Conservation (phyloP, 139 green algal species). For the Closterium sp. region DNA sequence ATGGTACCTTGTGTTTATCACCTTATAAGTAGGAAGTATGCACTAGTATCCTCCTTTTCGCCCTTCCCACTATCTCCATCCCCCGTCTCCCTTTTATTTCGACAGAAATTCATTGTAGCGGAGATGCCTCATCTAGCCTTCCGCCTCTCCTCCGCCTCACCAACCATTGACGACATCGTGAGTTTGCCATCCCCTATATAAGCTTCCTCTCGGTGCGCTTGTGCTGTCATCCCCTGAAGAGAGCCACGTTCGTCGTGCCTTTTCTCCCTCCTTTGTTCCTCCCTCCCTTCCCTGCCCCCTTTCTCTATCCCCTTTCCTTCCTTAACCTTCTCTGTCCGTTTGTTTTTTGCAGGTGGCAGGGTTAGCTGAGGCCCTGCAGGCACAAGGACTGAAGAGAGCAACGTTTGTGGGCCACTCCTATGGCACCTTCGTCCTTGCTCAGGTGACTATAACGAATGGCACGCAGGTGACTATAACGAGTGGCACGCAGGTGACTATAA, state of each 20-base stretch:
- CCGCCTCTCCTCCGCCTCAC: background rate
- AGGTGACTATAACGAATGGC: background rate
- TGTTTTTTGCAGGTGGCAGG: constrained; percentile 10
- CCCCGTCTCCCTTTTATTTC: background rate
- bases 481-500: too few relatives aligned
- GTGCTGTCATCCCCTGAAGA: too few relatives aligned
- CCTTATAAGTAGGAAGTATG: too few relatives aligned
- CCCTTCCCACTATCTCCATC: too few relatives aligned
- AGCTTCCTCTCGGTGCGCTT: background rate
- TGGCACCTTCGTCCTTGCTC: constrained; percentile 25
- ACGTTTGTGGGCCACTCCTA: constrained; percentile 46
- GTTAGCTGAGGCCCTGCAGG: constrained; percentile 8
- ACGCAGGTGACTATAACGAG: too few relatives aligned
- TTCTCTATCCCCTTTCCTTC: too few relatives aligned
- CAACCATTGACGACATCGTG: background rate
- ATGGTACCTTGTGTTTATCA: too few relatives aligned
- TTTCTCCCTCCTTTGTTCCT: too few relatives aligned
- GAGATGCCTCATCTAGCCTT: background rate
- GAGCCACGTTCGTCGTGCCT: too few relatives aligned
- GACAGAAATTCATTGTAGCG: background rate
- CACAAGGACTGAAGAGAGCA: constrained; percentile 5
- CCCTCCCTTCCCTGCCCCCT: too few relatives aligned
- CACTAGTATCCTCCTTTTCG: too few relatives aligned
- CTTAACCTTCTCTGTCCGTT: too few relatives aligned
- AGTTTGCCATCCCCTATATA: background rate